Evolutionary conservation across 768 basidiomycete species (phyloP), one percentile per base, ranked within the genome.

Genomic region (Amanita thiersii): DNA sequence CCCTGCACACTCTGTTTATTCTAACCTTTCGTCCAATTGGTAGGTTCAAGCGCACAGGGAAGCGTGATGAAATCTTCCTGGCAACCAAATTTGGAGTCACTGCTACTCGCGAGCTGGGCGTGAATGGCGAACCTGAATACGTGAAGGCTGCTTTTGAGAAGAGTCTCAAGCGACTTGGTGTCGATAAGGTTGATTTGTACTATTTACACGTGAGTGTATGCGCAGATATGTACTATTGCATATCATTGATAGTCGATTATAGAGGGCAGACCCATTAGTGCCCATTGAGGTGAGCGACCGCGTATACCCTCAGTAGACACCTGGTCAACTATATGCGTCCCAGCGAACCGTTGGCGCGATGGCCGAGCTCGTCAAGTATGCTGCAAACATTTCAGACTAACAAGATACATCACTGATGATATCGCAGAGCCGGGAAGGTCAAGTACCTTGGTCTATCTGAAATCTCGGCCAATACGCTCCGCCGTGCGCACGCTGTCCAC

Each of bases 381-480:
- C 47, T 17, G 3, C 12, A 31, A 24, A 35, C 15, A 5, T 10
- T 31, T 15, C 15, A 17, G 29, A 18, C 5, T 30, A 8, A 12
- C 37, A 9, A 37, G 17, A n/a, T 38, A 35, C 15, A 39, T 38
- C 31, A 7, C 21, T 34, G 6, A 32, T 10, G 10, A 24, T 34
- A n/a, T 32, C 36, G 6, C 37, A 56, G 58, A 39, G 57, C 57
- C 45, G 72, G 71, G 1, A 75, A 70, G 52, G 63, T 66, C 43
- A 66, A 57, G 45, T 65, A 72, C 51, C 48, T 79, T 7, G 75
- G 77, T 1, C 64, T 78, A 31, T 76, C 72, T 15, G 77, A 79
- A 50, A 57, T 65, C 43, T 70, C 70, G 2, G 60, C 67, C 1
- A 42, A 45, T 2, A 69, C 71, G 1, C 59, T 78, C 18, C 67